Conservation (phyloP, 352 stramenopile species). For the Globisporangium lucens region DNA sequence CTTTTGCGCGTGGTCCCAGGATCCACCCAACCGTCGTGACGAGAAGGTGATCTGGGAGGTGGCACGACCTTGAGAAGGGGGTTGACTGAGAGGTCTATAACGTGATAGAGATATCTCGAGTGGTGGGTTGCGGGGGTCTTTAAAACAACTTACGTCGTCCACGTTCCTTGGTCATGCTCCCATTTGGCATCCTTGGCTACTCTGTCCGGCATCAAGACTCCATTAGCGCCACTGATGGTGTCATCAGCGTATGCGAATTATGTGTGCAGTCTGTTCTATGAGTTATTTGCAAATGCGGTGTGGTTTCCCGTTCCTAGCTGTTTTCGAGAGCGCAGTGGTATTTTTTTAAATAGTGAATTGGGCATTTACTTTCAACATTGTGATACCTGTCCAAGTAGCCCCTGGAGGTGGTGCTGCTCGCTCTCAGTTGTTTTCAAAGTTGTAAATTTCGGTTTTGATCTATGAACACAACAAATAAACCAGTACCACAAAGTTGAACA, state of each 20-base stretch:
- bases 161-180: too few species aligned
- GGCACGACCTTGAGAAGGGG: too few species aligned
- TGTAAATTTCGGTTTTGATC: slow-evolving; percentile 10
- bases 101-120: too few species aligned
- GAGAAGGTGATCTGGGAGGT: background rate
- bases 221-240: too few species aligned
- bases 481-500: background rate
- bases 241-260: too few species aligned
- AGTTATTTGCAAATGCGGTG: background rate
- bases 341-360: background rate
- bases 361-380: background rate
- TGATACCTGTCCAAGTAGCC: background rate
- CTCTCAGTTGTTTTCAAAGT: slow-evolving; percentile 8
- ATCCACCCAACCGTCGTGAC: background rate
- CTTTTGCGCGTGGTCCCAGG: background rate
- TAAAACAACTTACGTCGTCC: too few species aligned
- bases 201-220: too few species aligned
- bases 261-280: background rate
- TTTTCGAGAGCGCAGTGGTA: background rate
- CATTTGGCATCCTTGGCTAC: too few species aligned
- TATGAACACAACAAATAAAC: background rate
- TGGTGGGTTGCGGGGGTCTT: too few species aligned
- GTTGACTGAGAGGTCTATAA: too few species aligned
- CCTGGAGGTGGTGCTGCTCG: background rate
- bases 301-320: background rate